phyloP scores from a whole-genome alignment of 2,329 filamentous ascomycete genomes.

The Apiospora kogelbergensis region DNA sequence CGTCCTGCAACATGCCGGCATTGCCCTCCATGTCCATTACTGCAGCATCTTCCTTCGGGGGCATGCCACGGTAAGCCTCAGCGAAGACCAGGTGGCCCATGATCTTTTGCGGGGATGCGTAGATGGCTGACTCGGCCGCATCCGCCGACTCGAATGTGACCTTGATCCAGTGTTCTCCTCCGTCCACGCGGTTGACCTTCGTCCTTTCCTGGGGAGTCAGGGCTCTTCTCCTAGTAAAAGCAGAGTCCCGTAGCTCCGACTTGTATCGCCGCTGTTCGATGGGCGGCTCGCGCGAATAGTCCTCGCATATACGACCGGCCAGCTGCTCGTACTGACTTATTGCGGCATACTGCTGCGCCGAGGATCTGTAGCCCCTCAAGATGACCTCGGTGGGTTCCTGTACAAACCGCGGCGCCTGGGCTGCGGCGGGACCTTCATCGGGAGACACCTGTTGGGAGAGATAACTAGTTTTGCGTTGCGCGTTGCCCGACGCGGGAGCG shows the following conservation, averaged over 20 bases:
- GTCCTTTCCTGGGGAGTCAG: constrained; percentile 72
- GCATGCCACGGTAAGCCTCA: constrained; percentile 66
- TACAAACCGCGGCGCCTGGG: constrained; percentile 28
- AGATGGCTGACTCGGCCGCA: constrained; percentile 68
- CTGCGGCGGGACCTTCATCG: constrained; percentile 34
- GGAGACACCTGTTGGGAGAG: constrained; percentile 22
- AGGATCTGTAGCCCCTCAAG: constrained; percentile 73
- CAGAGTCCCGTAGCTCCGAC: constrained; percentile 70
- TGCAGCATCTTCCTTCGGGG: constrained; percentile 63
- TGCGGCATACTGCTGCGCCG: constrained; percentile 76
- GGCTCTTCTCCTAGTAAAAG: constrained; percentile 63
- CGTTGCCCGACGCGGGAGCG: constrained; percentile 27
- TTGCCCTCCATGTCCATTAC: constrained; percentile 53
- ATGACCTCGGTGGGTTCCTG: constrained; percentile 70
- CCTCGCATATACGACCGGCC: constrained; percentile 85
- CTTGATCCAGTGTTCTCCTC: constrained; percentile 91
- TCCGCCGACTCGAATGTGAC: constrained; percentile 75
- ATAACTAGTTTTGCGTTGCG: constrained; percentile 30
- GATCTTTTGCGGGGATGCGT: constrained; percentile 69
- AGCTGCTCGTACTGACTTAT: constrained; percentile 86
- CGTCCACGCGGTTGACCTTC: constrained; percentile 78
- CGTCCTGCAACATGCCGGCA: constrained; percentile 34
- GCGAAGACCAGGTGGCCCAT: constrained; percentile 70
- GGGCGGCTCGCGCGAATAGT: constrained; percentile 86
- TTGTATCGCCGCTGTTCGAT: constrained; percentile 69